Percentiles rank a stretch among this genome's conserved stretches.
phyloP scores from a whole-genome alignment of 768 basidiomycete genomes.

The Termitomyces sp. region DNA sequence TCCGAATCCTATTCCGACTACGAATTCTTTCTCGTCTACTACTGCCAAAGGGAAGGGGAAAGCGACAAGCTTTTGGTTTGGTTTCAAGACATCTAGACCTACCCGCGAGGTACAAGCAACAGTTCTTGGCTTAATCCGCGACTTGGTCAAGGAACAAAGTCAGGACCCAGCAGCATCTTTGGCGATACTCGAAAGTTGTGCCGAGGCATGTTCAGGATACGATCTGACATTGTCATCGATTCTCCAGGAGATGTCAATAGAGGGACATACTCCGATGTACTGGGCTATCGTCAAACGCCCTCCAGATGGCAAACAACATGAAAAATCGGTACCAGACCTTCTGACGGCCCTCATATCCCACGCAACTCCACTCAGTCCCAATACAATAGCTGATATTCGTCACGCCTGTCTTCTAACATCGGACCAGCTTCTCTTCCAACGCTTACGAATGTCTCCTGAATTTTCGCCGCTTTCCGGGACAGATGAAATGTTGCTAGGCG shows the following conservation, averaged over 20 bases:
- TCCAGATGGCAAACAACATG: slow-evolving; percentile 28
- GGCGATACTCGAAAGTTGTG: slow-evolving; percentile 56
- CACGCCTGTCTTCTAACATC: slow-evolving; percentile 61
- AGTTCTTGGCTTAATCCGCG: slow-evolving; percentile 48
- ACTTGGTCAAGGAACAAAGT: slow-evolving; percentile 40
- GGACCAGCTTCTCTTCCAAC: slow-evolving; percentile 57
- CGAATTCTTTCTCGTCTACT: slow-evolving; percentile 11
- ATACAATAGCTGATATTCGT: slow-evolving; percentile 54
- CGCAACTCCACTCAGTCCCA: slow-evolving; percentile 35
- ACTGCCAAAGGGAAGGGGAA: slow-evolving; percentile 24
- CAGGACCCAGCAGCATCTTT: slow-evolving; percentile 23
- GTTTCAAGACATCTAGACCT: slow-evolving; percentile 27
- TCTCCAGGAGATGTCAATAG: slow-evolving; percentile 59
- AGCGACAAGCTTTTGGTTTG: slow-evolving; percentile 26
- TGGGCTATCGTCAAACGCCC: slow-evolving; percentile 67
- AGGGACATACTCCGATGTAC: slow-evolving; percentile 61
- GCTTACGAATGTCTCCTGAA: slow-evolving; percentile 44
- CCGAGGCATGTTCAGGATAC: slow-evolving; percentile 49
- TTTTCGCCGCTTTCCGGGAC: slow-evolving; percentile 47
- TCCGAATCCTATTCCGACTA: background rate
- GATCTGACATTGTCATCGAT: slow-evolving; percentile 45
- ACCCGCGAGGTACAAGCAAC: slow-evolving; percentile 48
- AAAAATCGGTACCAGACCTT: slow-evolving; percentile 31
- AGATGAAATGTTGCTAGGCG: slow-evolving; percentile 47
- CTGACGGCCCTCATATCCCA: slow-evolving; percentile 45